Base-by-base conservation (phyloP, 1,284 basidiomycete genomes). In the Phellopilus nigrolimitatus region DNA sequence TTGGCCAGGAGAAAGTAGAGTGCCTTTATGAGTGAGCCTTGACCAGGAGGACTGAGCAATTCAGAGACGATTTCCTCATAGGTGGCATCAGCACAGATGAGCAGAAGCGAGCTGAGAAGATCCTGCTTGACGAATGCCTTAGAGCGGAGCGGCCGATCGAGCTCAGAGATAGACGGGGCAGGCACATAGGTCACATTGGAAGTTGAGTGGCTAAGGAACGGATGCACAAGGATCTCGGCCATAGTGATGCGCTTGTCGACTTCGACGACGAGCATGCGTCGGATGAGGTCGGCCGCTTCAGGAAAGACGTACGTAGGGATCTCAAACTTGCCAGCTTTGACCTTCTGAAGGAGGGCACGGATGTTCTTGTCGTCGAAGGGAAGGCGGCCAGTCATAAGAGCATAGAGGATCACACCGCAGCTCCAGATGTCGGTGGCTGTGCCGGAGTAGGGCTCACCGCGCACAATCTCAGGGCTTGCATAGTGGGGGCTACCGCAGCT, bases 401-500 rank as follows among this genome's bases (percentile, higher is more conserved):
- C 90, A 65, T 80, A 94, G 40, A 95, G 76, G 60, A 94, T 91
- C 56, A 95, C 91, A 38, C 92, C 93, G 59, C 91, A 94, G 62
- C 89, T 91, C 91, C 90, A 95, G 62, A 97, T 95, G 67, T 94
- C 97, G 12, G 93, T 94, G 3, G 91, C 86, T 37, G 88, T 89
- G 37, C 97, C 97, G 66, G 89, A 82, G 69, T 99, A 99, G 61
- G 87, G 89, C 67, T 90, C 82, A 13, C 94, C 94, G 56, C 93
- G 91, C 54, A 99, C 94, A 62, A 99, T 95, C 71, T 99, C 97
- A 2, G 97, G 97, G 60, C 88, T 92, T 12, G 95, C 97, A 60
- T 99, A 99, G 70, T 99, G 97, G 47, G 97, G 97, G 56, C 88
- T 92, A 12, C 97, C 97, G 63, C 97, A 99, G 64, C 88, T 93